Conservation (phyloP, 257 asterid species). For the Lycium ferocissimum region DNA sequence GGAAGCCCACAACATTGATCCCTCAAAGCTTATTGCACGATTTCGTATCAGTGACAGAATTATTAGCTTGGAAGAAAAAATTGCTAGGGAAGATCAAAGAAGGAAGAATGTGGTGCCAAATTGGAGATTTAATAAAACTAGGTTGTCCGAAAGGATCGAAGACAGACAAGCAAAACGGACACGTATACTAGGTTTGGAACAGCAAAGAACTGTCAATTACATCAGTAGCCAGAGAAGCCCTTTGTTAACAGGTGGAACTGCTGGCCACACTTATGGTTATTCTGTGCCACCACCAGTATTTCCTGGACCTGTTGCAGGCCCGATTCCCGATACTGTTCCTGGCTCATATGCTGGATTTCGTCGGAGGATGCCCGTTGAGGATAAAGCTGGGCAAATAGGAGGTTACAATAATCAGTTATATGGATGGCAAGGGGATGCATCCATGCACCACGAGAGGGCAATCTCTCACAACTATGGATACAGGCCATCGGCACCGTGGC, state of each 20-base stretch:
- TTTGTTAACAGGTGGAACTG: constrained; percentile 27
- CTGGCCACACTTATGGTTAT: constrained; percentile 31
- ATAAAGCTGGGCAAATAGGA: neutral
- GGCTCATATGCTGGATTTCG: constrained; percentile 4
- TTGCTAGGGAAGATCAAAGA: constrained; percentile 46
- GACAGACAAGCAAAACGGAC: constrained; percentile 57
- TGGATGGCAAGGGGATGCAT: constrained; percentile 5
- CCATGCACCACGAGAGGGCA: neutral
- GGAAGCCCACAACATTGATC: constrained; percentile 69
- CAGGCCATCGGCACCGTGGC: neutral
- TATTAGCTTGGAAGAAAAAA: constrained; percentile 59
- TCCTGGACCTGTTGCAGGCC: neutral
- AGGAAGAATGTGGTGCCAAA: constrained; percentile 45
- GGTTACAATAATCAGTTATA: constrained; percentile 47
- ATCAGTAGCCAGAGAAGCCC: neutral
- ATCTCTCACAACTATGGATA: constrained; percentile 11
- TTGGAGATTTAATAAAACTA: constrained; percentile 58
- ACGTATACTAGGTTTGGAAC: constrained; percentile 36
- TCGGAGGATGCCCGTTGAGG: neutral
- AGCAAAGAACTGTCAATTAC: neutral
- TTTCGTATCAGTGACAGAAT: constrained; percentile 75
- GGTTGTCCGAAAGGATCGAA: constrained; percentile 46
- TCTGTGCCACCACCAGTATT: constrained; percentile 15
- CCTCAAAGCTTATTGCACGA: constrained; percentile 65
- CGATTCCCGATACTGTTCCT: neutral